These are phyloP conservation scores for Xylaria polymorpha DNA, from an alignment of 2,329 filamentous ascomycete genomes.

Conservation along the genomic window DNA sequence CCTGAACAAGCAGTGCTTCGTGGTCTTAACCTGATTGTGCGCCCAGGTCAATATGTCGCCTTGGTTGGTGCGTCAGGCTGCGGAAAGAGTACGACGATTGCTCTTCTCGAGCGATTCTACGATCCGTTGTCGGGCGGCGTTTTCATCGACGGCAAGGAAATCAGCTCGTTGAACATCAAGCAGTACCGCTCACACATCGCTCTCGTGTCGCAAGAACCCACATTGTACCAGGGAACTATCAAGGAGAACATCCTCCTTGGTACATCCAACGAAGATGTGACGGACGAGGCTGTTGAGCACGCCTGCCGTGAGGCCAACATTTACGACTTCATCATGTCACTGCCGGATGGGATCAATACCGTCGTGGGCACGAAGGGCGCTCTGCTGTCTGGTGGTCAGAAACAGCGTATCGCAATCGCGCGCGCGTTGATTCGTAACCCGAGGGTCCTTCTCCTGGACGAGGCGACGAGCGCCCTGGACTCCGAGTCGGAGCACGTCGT, in stretches of 20 bases:
- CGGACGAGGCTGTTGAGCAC: conserved; percentile 77
- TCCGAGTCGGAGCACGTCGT: conserved; percentile 83
- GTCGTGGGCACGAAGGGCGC: conserved; percentile 87
- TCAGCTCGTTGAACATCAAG: conserved; percentile 83
- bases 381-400: conserved; percentile 89
- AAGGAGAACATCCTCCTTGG: conserved; percentile 90
- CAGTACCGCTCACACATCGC: conserved; percentile 86
- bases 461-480: conserved; percentile 82
- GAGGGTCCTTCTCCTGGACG: conserved; percentile 84
- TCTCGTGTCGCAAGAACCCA: conserved; percentile 93
- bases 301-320: conserved; percentile 93
- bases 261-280: conserved; percentile 71
- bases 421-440: conserved; percentile 91
- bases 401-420: conserved; percentile 94
- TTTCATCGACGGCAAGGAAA: conserved; percentile 84
- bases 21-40: conserved; percentile 79
- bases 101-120: conserved; percentile 93
- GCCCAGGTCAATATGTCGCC: conserved; percentile 85
- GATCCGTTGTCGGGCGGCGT: conserved; percentile 85
- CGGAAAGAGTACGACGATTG: conserved; percentile 94
- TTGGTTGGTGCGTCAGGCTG: conserved; percentile 95
- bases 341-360: conserved; percentile 88
- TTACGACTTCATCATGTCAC: conserved; percentile 87
- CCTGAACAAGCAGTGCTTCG: conserved; percentile 92
- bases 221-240: conserved; percentile 92